These are phyloP conservation scores for Rubroboletus pulcherrimus DNA, from an alignment of 768 basidiomycete species.

Conservation along the genomic window DNA sequence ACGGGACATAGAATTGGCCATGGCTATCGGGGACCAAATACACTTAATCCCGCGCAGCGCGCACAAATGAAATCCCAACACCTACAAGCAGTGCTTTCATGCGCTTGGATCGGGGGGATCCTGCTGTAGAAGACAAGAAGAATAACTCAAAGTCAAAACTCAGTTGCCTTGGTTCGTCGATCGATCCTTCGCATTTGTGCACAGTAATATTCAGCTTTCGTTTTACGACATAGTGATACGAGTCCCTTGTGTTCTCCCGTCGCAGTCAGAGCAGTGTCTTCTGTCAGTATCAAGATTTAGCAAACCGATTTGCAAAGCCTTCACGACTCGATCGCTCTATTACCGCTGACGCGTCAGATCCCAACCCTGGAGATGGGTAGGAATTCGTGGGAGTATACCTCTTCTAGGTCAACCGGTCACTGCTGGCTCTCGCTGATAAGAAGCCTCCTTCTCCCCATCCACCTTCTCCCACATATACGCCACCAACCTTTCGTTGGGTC, in stretches of 20 bases:
- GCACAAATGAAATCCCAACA: not conserved
- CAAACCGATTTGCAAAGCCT: not conserved
- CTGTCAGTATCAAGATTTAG: not conserved
- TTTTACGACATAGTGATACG: not conserved
- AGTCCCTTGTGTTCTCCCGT: not conserved
- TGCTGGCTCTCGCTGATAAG: too few relatives aligned
- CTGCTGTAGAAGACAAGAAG: not conserved
- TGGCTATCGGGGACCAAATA: not conserved
- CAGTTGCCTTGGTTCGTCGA: not conserved
- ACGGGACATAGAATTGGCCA: not conserved
- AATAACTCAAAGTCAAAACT: not conserved
- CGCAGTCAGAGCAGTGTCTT: not conserved
- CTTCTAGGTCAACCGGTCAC: too few relatives aligned
- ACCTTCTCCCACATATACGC: too few relatives aligned
- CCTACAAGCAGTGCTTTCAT: not conserved
- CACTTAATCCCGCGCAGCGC: not conserved
- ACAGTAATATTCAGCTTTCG: not conserved
- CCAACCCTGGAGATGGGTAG: too few relatives aligned
- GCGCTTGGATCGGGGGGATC: not conserved
- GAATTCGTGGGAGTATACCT: too few relatives aligned
- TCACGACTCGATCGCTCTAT: not conserved
- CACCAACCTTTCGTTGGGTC: too few relatives aligned
- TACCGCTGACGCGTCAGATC: not conserved
- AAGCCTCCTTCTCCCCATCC: too few relatives aligned
- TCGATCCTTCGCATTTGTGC: not conserved